These are phyloP conservation scores for Penicillium riverlandense DNA, from an alignment of 495 filamentous ascomycete genomes.

Conservation along the genomic window DNA sequence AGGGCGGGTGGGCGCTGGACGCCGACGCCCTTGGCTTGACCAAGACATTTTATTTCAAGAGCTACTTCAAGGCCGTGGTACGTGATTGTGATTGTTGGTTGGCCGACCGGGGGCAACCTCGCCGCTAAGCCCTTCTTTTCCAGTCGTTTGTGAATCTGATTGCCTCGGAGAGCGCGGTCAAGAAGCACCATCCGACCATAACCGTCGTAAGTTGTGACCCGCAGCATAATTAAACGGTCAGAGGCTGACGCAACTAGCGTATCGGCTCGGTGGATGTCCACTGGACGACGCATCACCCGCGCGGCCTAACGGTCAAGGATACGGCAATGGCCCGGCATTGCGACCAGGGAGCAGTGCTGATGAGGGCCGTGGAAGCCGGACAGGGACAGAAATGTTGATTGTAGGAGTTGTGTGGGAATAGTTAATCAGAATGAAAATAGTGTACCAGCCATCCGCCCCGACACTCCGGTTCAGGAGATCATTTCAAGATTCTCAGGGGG, in stretches of 20 bases:
- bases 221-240: not conserved
- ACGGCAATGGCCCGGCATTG: conserved; percentile 58
- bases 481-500: too few relatives aligned
- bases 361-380: conserved; percentile 29
- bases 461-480: too few relatives aligned
- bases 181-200: conserved; percentile 43
- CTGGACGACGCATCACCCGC: conserved; percentile 71
- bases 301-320: conserved; percentile 65
- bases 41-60: conserved; percentile 41
- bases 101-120: not conserved
- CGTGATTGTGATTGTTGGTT: conserved; percentile 2
- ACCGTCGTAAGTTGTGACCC: conserved; percentile 28
- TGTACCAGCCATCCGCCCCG: too few relatives aligned
- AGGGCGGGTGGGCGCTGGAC: conserved; percentile 33
- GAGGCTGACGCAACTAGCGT: conserved; percentile 18
- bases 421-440: too few relatives aligned
- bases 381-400: conserved; percentile 31
- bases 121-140: not conserved
- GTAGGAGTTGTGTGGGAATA: too few relatives aligned
- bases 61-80: conserved; percentile 40
- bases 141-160: conserved; percentile 35
- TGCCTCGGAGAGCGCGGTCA: conserved; percentile 31
- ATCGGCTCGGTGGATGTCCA: conserved; percentile 40
- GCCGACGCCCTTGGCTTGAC: conserved; percentile 27
- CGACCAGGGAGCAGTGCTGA: conserved; percentile 45